phyloP scores from a whole-genome alignment of 768 basidiomycete genomes.

The Lepiota venenata region DNA sequence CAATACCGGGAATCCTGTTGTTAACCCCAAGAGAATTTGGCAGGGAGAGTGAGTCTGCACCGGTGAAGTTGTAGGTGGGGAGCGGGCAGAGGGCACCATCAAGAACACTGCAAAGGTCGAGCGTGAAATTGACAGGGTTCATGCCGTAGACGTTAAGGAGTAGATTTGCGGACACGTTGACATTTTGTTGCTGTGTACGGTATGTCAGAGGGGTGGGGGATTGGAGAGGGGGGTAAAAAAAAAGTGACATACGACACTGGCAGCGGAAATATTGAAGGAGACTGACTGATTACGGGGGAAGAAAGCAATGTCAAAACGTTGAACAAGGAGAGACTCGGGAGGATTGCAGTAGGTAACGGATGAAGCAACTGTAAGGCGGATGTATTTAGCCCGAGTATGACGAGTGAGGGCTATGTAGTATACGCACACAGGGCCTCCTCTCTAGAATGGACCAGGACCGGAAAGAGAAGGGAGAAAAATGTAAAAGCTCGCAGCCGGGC shows the following conservation, averaged over 20 bases:
- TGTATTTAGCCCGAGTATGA: slow-evolving; percentile 13
- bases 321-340: slow-evolving; percentile 74
- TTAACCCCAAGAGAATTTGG: slow-evolving; percentile 56
- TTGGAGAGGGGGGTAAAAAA: slow-evolving; percentile 2
- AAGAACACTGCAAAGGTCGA: slow-evolving; percentile 81
- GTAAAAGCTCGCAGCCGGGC: slow-evolving; percentile 70
- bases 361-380: slow-evolving; percentile 59
- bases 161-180: slow-evolving; percentile 81
- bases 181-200: slow-evolving; percentile 55
- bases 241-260: slow-evolving; percentile 80
- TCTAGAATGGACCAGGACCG: slow-evolving; percentile 38
- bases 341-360: slow-evolving; percentile 86
- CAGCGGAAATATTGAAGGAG: slow-evolving; percentile 82
- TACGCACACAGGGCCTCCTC: slow-evolving; percentile 62
- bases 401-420: not conserved
- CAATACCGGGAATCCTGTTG: slow-evolving; percentile 68
- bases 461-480: slow-evolving; percentile 35
- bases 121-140: slow-evolving; percentile 75
- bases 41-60: slow-evolving; percentile 64
- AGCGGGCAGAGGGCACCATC: slow-evolving; percentile 79
- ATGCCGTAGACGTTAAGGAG: slow-evolving; percentile 88
- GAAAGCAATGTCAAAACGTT: slow-evolving; percentile 74
- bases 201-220: slow-evolving; percentile 13
- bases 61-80: slow-evolving; percentile 85
- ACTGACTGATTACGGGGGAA: slow-evolving; percentile 70